Conservation (phyloP, 2,329 filamentous ascomycete species). For the Metarhizium humberi region DNA sequence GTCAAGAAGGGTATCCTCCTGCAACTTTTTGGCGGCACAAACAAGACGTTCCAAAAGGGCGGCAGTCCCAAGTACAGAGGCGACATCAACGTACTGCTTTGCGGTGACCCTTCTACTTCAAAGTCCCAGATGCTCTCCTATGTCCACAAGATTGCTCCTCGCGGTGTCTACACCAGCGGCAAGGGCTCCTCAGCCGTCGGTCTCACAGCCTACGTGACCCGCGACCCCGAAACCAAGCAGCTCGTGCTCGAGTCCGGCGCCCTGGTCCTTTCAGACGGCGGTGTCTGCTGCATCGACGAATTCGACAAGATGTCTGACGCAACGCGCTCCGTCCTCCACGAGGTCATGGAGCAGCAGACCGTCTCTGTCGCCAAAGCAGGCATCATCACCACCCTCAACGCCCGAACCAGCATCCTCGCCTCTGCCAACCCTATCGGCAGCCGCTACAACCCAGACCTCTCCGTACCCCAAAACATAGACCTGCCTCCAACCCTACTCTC, state of each 20-base stretch:
- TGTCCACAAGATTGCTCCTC: slow-evolving; percentile 93
- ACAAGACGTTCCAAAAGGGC: slow-evolving; percentile 95
- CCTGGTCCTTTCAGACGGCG: slow-evolving; percentile 69
- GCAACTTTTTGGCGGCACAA: slow-evolving; percentile 93
- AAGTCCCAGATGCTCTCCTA: slow-evolving; percentile 95
- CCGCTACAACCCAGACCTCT: slow-evolving; percentile 92
- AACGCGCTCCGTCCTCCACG: slow-evolving; percentile 72
- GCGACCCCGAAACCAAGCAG: slow-evolving; percentile 71
- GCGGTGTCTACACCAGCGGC: slow-evolving; percentile 73
- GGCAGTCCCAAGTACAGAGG: slow-evolving; percentile 92
- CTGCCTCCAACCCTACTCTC: slow-evolving; percentile 90
- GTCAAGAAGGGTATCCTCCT: slow-evolving; percentile 97
- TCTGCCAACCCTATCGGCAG: slow-evolving; percentile 97
- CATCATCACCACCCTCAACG: slow-evolving; percentile 94
- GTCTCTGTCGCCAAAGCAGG: slow-evolving; percentile 83
- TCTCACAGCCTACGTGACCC: slow-evolving; percentile 72
- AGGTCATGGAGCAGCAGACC: slow-evolving; percentile 84
- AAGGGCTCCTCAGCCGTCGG: slow-evolving; percentile 75
- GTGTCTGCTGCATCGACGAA: slow-evolving; percentile 78
- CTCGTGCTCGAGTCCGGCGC: slow-evolving; percentile 74
- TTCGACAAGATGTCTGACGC: slow-evolving; percentile 80
- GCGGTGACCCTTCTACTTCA: slow-evolving; percentile 90
- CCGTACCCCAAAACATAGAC: slow-evolving; percentile 96
- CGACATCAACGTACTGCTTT: slow-evolving; percentile 94
- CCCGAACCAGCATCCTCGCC: slow-evolving; percentile 87